Base-by-base conservation (phyloP, 257 asterid species). In the Penstemon newberryi region DNA sequence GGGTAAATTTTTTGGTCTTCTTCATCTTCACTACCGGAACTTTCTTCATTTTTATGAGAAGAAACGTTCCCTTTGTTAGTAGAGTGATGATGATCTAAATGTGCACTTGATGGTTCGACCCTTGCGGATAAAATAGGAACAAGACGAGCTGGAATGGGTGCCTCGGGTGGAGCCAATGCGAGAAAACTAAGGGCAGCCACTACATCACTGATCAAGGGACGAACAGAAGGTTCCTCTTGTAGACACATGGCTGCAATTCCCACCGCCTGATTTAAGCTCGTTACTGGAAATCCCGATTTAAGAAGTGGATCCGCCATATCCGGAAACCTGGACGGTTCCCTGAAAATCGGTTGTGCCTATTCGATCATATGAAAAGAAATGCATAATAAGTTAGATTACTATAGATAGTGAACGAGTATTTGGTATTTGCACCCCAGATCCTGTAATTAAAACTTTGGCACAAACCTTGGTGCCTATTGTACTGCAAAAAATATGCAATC, bases 201-300 rank as follows among this genome's bases (percentile, higher is more conserved):
- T 10, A 89, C 78, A 63, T 89, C 96, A 5, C 82, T 78, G 65
- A 87, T 83, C 73, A 85, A 78, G 19, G 96, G 96, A 3, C 96
- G 90, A 0, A 89, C 95, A 7, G 64, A 44, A 1, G 96, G 90
- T 59, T 89, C 92, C 11, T 89, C 96, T 72, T 87, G 95, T 11
- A 89, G 81, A 64, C 96, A 89, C 96, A 89, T 89, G 15, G 96
- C 95, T 15, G 92, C 90, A 4, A 89, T 81, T 51, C 95, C 96
- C 11, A 89, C 87, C 0, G 87, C 95, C 74, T 89, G 96, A 61
- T 89, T 87, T 64, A 89, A 77, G 70, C 96, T 76, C 50, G 81
- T 83, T 8, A 79, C 72, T 0, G 87, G 75, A 55, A 78, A 85
- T 25, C 57, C 75, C 15, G 72, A 73, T 38, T 65, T 68, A 4